Base-by-base conservation (phyloP, 495 filamentous ascomycete species). In the Sabuloglossum arenarium region DNA sequence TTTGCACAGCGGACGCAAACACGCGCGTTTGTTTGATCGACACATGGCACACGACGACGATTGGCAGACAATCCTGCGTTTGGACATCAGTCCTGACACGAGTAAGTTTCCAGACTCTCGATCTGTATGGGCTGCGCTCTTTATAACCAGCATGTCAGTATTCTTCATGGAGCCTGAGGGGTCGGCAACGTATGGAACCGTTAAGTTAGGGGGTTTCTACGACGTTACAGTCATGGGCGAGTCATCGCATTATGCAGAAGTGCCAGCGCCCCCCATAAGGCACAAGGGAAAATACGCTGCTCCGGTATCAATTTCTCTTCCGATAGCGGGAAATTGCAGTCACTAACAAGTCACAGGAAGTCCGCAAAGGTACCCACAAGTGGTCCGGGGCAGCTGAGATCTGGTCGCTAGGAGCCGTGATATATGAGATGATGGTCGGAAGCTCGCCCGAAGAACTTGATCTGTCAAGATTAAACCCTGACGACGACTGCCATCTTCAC, bases 391-490 rank as follows among this genome's bases (percentile, higher is more conserved):
- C 55, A n/a, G 55, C 55, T 31, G 55, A 56, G 19, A 31, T 56
- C 0, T 56, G 43, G 34, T 45, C 55, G 21, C 43, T 56, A 28
- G 55, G 55, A 53, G 55, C 55, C 1, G 39, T 49, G 24, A 3
- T 56, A 5, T 56, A 56, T 25, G 19, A 56, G 8, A 56, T 56
- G 55, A 56, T 56, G 55, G 39, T 49, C 4, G 55, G 55, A 6
- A 14, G 53, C 5, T 21, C 55, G 27, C 55, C 55, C 4, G 1
- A 27, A 9, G 39, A 52, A 16, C 3, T 3, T 21, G 16, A 14
- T 12, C 21, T 27, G 21, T 30, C 31, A n/a, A 25, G 6, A 11
- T 8, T 16, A 25, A 49, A 11, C 16, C 37, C 37, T 25, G 43
- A 5, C 10, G 39, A 29, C 42, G 25, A 24, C 12, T 2, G 23